phyloP scores from a whole-genome alignment of 2,329 filamentous ascomycete genomes.

The Cladosporium sp. region DNA sequence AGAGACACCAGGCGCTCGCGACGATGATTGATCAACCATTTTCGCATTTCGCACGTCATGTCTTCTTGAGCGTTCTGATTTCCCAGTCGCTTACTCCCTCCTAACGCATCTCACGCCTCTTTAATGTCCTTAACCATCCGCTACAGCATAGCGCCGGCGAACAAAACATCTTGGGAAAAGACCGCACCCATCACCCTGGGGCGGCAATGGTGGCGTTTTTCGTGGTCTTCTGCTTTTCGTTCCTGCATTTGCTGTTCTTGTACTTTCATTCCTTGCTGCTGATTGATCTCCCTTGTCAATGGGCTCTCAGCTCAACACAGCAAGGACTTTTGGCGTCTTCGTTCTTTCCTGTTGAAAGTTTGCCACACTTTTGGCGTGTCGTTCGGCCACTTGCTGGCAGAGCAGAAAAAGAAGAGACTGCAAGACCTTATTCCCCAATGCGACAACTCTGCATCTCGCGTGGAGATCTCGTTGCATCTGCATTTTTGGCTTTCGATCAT shows the following conservation, averaged over 20 bases:
- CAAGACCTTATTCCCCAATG: not conserved
- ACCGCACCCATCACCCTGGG: not conserved
- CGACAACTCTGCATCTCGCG: not conserved
- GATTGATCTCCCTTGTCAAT: not conserved
- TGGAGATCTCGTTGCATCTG: not conserved
- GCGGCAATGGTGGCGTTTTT: conserved; percentile 4
- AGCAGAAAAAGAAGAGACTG: not conserved
- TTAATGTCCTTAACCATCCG: not conserved
- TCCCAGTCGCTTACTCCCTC: not conserved
- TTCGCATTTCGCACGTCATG: conserved; percentile 6
- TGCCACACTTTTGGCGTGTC: too few relatives aligned
- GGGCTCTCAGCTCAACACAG: not conserved
- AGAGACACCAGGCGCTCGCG: conserved; percentile 32
- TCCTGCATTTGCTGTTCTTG: not conserved
- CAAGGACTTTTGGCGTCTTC: not conserved
- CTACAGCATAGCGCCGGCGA: conserved; percentile 13
- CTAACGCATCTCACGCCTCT: conserved; percentile 8
- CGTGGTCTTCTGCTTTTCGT: not conserved
- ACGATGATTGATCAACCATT: conserved; percentile 7
- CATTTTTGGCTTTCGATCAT: not conserved
- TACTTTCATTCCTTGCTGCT: not conserved
- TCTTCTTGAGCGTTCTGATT: not conserved
- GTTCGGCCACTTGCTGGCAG: too few relatives aligned
- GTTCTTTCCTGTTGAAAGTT: not conserved
- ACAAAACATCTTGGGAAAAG: conserved; percentile 3